Conservation (phyloP, 495 filamentous ascomycete genomes). For the Tuber umbilicatum region DNA sequence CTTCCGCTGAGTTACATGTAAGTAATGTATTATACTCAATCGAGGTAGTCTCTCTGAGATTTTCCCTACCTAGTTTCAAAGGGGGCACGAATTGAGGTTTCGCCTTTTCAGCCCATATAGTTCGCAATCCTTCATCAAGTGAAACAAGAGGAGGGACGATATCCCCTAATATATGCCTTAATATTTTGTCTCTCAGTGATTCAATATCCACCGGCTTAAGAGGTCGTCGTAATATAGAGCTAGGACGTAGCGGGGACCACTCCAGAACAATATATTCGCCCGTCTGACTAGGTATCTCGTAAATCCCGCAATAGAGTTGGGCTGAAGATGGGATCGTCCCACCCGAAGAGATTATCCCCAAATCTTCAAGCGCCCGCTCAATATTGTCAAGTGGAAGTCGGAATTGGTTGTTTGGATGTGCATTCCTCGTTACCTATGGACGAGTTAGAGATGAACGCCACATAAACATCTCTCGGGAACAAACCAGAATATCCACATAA, state of each 20-base stretch:
- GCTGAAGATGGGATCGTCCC: constrained; percentile 2
- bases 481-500: constrained; percentile 23
- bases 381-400: constrained; percentile 11
- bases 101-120: neutral
- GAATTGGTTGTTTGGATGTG: neutral
- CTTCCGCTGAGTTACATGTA: neutral
- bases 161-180: neutral
- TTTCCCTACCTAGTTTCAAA: neutral
- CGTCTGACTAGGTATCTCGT: neutral
- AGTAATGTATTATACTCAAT: neutral
- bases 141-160: constrained; percentile 7
- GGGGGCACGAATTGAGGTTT: neutral
- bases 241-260: neutral
- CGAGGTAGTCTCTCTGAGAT: neutral
- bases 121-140: neutral
- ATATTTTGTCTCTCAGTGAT: neutral
- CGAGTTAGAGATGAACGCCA: neutral
- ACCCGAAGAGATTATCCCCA: neutral
- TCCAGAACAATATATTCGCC: constrained; percentile 5
- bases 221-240: neutral
- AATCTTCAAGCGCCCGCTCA: constrained; percentile 6
- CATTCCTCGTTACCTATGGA: neutral
- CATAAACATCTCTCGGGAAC: neutral
- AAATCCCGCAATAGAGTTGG: constrained; percentile 16
- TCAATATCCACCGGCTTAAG: neutral